These are phyloP conservation scores for Priceomyces castillae DNA, from an alignment of 805 yeast species.

Conservation along the genomic window DNA sequence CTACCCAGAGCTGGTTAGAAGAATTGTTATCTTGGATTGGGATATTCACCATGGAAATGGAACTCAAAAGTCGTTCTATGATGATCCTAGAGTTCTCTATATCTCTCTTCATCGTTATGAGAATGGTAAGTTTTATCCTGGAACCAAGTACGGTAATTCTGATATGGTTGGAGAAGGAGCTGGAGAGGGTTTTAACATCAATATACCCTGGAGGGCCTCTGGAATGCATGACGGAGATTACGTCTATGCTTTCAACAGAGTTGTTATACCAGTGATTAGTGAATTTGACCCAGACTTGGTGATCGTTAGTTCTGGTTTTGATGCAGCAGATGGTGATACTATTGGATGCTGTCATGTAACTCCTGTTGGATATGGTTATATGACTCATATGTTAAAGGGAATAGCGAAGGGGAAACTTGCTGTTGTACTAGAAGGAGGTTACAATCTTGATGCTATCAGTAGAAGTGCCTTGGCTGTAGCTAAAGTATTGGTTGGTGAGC, in stretches of 20 bases:
- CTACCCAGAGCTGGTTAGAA: slow-evolving; percentile 86
- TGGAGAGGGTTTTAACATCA: slow-evolving; percentile 86
- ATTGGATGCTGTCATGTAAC: slow-evolving; percentile 96
- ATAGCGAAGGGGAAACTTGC: slow-evolving; percentile 86
- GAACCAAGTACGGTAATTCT: slow-evolving; percentile 80
- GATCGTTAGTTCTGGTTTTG: slow-evolving; percentile 92
- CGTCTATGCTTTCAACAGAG: slow-evolving; percentile 81
- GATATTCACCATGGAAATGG: slow-evolving; percentile 99
- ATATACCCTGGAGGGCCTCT: slow-evolving; percentile 89
- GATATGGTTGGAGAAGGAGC: slow-evolving; percentile 79
- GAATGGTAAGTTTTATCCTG: slow-evolving; percentile 90
- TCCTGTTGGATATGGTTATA: slow-evolving; percentile 93
- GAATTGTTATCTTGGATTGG: slow-evolving; percentile 89
- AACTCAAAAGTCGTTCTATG: slow-evolving; percentile 86
- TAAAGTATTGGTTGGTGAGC: slow-evolving; percentile 88
- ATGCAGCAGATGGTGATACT: slow-evolving; percentile 97
- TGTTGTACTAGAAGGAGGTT: slow-evolving; percentile 95
- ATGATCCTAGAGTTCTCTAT: slow-evolving; percentile 88
- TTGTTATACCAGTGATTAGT: slow-evolving; percentile 81
- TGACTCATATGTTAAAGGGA: slow-evolving; percentile 88
- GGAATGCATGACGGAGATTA: slow-evolving; percentile 97
- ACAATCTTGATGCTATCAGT: slow-evolving; percentile 87
- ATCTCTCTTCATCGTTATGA: slow-evolving; percentile 92
- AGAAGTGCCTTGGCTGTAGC: slow-evolving; percentile 89
- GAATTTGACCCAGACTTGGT: slow-evolving; percentile 94